A percentile compares a stretch with the other conserved stretches of the same genome.
These are phyloP conservation scores for Sugiyamaella japonica DNA, from an alignment of 1,139 yeast genomes.

Conservation along the genomic window DNA sequence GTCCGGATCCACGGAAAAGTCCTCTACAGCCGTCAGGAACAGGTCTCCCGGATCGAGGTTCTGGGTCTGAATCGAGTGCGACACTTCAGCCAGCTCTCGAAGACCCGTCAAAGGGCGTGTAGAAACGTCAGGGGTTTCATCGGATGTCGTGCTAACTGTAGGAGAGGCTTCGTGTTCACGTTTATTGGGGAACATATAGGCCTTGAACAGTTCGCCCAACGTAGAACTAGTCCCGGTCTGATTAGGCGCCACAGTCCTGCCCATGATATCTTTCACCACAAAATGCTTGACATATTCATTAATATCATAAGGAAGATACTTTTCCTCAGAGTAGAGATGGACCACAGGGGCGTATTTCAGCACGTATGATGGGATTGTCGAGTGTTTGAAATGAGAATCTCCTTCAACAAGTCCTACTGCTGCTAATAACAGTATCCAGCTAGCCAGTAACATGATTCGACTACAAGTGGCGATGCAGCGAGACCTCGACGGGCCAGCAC, in stretches of 20 bases:
- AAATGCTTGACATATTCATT: constrained; percentile 67
- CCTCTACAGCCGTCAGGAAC: constrained; percentile 65
- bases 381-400: background rate
- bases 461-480: background rate
- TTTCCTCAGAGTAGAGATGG: constrained; percentile 85
- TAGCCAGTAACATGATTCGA: background rate
- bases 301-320: constrained; percentile 81
- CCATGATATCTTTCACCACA: constrained; percentile 33
- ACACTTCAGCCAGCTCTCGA: constrained; percentile 15
- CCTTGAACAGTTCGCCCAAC: background rate
- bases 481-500: too few species aligned
- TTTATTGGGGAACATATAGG: background rate
- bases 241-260: constrained; percentile 6
- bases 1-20: constrained; percentile 72
- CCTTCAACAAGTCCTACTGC: background rate
- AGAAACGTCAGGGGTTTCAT: background rate
- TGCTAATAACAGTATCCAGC: background rate
- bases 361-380: constrained; percentile 67
- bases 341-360: constrained; percentile 74
- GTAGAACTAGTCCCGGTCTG: constrained; percentile 1
- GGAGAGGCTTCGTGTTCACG: background rate
- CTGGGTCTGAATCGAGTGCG: constrained; percentile 19
- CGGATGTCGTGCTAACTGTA: too few species aligned
- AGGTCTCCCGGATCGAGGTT: constrained; percentile 36
- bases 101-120: constrained; percentile 16